These are phyloP conservation scores for Sarcodon aspratus DNA, from an alignment of 768 basidiomycete genomes.

Conservation along the genomic window DNA sequence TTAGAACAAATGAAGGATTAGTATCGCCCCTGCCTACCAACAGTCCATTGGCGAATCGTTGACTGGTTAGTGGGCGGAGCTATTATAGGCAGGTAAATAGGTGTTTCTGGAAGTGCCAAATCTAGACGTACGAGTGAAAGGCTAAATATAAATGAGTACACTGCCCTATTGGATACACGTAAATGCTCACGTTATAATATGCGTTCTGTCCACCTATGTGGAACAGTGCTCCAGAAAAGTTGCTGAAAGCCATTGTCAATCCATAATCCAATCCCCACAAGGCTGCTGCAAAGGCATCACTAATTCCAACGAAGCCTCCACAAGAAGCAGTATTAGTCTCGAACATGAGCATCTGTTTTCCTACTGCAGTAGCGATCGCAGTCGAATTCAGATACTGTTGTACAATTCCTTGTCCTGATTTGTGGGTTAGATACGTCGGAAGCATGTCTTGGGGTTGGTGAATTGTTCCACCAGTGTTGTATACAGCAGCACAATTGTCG, in stretches of 20 bases:
- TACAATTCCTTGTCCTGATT: conserved; percentile 21
- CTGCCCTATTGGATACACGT: background rate
- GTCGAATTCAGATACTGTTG: conserved; percentile 25
- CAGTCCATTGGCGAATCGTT: conserved; percentile 27
- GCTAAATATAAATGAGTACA: conserved; percentile 14
- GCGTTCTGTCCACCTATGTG: conserved; percentile 37
- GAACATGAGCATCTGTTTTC: conserved; percentile 36
- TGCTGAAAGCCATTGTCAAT: conserved; percentile 34
- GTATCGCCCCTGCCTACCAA: conserved; percentile 9
- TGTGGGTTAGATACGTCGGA: conserved; percentile 32
- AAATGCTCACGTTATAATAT: conserved; percentile 37
- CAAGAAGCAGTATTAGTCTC: conserved; percentile 45
- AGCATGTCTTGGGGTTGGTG: conserved; percentile 27
- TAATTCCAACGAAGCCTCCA: conserved; percentile 42
- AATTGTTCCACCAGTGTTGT: conserved; percentile 12
- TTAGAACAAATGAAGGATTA: background rate
- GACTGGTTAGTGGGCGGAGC: conserved; percentile 33
- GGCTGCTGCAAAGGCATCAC: conserved; percentile 36
- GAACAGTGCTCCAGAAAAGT: conserved; percentile 34
- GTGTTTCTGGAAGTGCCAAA: background rate
- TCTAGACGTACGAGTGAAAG: conserved; percentile 32
- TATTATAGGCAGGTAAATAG: conserved; percentile 3
- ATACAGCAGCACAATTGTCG: conserved; percentile 21
- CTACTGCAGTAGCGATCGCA: conserved; percentile 16
- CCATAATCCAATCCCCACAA: conserved; percentile 42